A percentile compares a stretch with the other conserved stretches of the same genome.
Conservation (phyloP, 305 asterid species). For the Fraxinus floribunda region DNA sequence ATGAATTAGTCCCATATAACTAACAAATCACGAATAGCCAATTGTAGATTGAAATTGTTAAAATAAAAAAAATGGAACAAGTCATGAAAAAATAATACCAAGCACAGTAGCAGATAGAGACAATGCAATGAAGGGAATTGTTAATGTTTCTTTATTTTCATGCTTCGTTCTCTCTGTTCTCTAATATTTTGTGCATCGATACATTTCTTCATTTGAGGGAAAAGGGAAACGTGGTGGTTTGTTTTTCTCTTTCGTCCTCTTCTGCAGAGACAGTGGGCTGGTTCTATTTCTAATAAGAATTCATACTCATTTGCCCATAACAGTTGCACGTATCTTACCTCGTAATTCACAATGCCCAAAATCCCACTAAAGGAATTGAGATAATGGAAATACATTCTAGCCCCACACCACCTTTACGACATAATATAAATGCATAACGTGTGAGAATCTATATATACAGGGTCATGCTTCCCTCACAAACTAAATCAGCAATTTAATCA, state of each 20-base stretch:
- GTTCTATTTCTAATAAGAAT: not conserved
- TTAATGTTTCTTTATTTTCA: not conserved
- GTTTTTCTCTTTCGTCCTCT: not conserved
- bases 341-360: not conserved
- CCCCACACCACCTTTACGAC: not conserved
- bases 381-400: not conserved
- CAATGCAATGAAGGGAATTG: not conserved
- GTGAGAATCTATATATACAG: not conserved
- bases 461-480: slow-evolving; percentile 9
- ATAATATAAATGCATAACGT: not conserved
- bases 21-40: not conserved
- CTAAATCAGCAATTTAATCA: slow-evolving; percentile 7
- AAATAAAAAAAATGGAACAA: not conserved
- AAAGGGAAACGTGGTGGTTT: not conserved
- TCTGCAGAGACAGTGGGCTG: not conserved
- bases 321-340: not conserved
- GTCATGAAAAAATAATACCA: not conserved
- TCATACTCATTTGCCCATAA: not conserved
- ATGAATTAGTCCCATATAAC: not conserved
- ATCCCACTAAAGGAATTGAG: not conserved
- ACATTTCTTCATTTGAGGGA: not conserved
- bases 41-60: not conserved
- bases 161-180: not conserved
- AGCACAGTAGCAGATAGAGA: not conserved
- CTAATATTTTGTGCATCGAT: not conserved